A percentile compares a stretch with the other conserved stretches of the same genome.
These are phyloP conservation scores for Periconia digitata DNA, from an alignment of 2,329 filamentous ascomycete genomes.

Conservation along the genomic window DNA sequence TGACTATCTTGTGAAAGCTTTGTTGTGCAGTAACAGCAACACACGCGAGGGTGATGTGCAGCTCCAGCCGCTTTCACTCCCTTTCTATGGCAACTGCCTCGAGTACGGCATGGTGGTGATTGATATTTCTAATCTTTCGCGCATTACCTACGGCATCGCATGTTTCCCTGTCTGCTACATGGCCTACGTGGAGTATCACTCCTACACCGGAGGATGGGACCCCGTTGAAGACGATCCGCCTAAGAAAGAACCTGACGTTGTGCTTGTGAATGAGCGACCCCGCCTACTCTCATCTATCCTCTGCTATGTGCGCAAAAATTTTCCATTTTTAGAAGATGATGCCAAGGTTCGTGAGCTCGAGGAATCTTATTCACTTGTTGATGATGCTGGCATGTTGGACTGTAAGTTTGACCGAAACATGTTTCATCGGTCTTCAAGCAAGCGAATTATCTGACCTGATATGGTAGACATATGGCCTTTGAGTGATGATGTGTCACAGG, in stretches of 20 bases:
- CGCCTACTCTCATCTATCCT: slow-evolving; percentile 7
- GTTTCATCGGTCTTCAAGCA: not conserved
- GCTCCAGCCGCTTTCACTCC: slow-evolving; percentile 8
- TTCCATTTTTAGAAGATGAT: slow-evolving; percentile 1
- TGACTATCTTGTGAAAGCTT: slow-evolving; percentile 6
- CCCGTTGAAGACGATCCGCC: slow-evolving; percentile 8
- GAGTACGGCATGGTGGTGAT: slow-evolving; percentile 11
- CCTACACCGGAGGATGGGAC: slow-evolving; percentile 4
- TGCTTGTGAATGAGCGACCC: slow-evolving; percentile 9
- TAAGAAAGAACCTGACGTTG: slow-evolving; percentile 5
- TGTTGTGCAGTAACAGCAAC: slow-evolving; percentile 7
- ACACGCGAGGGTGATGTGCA: slow-evolving; percentile 10
- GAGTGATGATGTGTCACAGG: not conserved
- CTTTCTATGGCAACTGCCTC: slow-evolving; percentile 9
- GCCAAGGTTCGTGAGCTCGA: slow-evolving; percentile 9
- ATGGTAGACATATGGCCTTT: slow-evolving; percentile 8
- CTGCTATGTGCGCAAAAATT: slow-evolving; percentile 7
- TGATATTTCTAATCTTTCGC: slow-evolving; percentile 9
- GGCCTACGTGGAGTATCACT: slow-evolving; percentile 6
- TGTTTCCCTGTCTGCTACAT: slow-evolving; percentile 9
- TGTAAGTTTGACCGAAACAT: slow-evolving; percentile 6
- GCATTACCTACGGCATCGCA: slow-evolving; percentile 10
- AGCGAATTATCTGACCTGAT: slow-evolving; percentile 3
- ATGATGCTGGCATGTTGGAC: slow-evolving; percentile 7
- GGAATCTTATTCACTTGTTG: slow-evolving; percentile 4